Evolutionary conservation across 192 early-diverging fungal genomes (phyloP), one percentile per base, ranked within the genome.

Genomic region (Mortierella hygrophila): DNA sequence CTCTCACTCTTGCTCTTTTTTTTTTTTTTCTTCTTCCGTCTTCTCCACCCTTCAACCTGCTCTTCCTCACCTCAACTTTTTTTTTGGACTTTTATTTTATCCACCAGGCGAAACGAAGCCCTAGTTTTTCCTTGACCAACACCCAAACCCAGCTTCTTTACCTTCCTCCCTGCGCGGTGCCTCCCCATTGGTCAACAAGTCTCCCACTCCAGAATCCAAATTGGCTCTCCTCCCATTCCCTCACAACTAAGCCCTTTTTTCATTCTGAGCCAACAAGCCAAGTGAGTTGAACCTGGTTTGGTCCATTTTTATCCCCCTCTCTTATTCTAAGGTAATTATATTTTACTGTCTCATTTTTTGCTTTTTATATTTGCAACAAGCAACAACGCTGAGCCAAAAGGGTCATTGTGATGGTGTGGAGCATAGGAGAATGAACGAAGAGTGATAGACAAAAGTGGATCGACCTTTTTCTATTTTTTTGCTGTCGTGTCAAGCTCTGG

Each of bases 151-250:
- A 47, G 44, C 71, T 23, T 46, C n/a, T 41, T 29, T 72, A 5
- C 26, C 15, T 32, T 26, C 42, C 71, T 16, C 52, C 73, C 73
- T 74, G 73, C 73, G 73, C 73, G 73, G 73, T 74, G 73, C 54
- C 32, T 55, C 38, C 54, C 4, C 49, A 74, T 74, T 74, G 73
- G 73, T 57, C 52, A 18, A 41, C 44, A 23, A 42, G 13, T 23
- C 6, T 20, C 29, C 42, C 26, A 26, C 60, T 65, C 60, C 60
- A 15, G 32, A 65, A 65, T 65, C 60, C 29, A 65, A 65, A 65
- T 65, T 29, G 60, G 60, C 72, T 47, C 72, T 46, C 20, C 11
- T 5, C 32, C 72, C 42, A n/a, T 3, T 23, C 5, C 42, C 26
- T 13, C 18, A 29, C 42, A 47, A 49, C 72, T 46, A 73, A 73